These are phyloP conservation scores for Citrus inodora DNA, from an alignment of 345 rosid genomes.

Conservation along the genomic window DNA sequence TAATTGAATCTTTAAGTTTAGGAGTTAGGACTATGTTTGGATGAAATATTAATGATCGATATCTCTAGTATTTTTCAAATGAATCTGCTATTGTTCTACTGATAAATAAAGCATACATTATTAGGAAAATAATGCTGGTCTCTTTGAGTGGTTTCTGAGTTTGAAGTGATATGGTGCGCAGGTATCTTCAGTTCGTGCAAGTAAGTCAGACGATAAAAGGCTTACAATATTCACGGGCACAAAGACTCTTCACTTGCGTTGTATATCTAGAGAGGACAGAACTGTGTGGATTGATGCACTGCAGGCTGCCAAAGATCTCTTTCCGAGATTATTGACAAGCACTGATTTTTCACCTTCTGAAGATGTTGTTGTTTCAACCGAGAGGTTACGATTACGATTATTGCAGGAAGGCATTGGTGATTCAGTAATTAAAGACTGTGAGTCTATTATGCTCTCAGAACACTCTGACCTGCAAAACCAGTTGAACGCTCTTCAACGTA, in stretches of 20 bases:
- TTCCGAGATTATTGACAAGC: conserved; percentile 64
- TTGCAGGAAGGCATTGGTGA: conserved; percentile 79
- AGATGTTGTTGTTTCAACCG: conserved; percentile 77
- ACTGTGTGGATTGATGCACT: conserved; percentile 83
- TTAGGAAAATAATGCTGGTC: neutral
- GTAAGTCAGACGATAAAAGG: conserved; percentile 97
- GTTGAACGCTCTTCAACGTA: conserved; percentile 57
- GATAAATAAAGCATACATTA: neutral
- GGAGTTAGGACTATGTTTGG: neutral
- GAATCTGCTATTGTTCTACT: neutral
- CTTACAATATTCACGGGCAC: conserved; percentile 92
- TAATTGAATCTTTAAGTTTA: neutral
- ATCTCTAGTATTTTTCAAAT: neutral
- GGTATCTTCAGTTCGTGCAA: conserved; percentile 95
- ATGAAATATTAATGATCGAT: neutral
- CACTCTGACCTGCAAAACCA: conserved; percentile 68
- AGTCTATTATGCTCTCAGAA: conserved; percentile 81
- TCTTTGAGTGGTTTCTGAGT: conserved; percentile 12
- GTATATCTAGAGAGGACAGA: conserved; percentile 74
- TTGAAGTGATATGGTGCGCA: conserved; percentile 29
- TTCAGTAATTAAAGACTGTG: conserved; percentile 69
- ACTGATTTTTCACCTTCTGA: conserved; percentile 62
- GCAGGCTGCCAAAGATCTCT: conserved; percentile 78
- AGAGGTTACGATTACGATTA: conserved; percentile 70
- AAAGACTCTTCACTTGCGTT: conserved; percentile 91